A percentile compares a stretch with the other conserved stretches of the same genome.
Evolutionary conservation across 2,329 filamentous ascomycete genomes (phyloP).

Genomic region (Trichoderma oligosporum): DNA sequence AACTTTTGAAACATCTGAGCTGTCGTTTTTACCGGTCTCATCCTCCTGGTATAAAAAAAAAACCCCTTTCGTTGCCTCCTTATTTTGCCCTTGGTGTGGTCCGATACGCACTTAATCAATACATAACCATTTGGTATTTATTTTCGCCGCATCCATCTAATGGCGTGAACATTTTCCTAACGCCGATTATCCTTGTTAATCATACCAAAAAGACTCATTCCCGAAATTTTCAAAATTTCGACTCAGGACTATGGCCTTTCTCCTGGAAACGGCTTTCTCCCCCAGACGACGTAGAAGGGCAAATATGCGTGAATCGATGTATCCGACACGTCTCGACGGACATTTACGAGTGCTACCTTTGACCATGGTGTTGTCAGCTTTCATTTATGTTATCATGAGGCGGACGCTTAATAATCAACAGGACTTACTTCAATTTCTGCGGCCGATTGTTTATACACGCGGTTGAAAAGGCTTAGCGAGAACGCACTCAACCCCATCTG

Average conservation of each 20-base stretch:
- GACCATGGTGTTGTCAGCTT: not conserved
- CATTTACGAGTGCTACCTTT: slow-evolving; percentile 47
- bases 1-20: not conserved
- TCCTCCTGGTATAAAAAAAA: not conserved
- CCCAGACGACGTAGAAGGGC: slow-evolving; percentile 48
- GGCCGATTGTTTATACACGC: slow-evolving; percentile 38
- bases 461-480: slow-evolving; percentile 40
- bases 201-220: not conserved
- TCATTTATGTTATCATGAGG: not conserved
- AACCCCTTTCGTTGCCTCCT: no score
- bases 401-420: not conserved
- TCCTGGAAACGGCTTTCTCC: slow-evolving; percentile 42
- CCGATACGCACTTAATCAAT: not conserved
- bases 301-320: slow-evolving; percentile 47
- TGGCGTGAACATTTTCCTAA: not conserved
- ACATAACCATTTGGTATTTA: not conserved
- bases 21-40: not conserved
- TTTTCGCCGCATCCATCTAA: not conserved
- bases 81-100: not conserved
- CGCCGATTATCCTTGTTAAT: not conserved
- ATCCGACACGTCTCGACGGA: slow-evolving; percentile 46
- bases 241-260: not conserved
- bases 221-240: no score
- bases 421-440: slow-evolving; percentile 48
- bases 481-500: slow-evolving; percentile 44